Conservation (phyloP, 1,139 yeast species). For the Kodamaea sp. region DNA sequence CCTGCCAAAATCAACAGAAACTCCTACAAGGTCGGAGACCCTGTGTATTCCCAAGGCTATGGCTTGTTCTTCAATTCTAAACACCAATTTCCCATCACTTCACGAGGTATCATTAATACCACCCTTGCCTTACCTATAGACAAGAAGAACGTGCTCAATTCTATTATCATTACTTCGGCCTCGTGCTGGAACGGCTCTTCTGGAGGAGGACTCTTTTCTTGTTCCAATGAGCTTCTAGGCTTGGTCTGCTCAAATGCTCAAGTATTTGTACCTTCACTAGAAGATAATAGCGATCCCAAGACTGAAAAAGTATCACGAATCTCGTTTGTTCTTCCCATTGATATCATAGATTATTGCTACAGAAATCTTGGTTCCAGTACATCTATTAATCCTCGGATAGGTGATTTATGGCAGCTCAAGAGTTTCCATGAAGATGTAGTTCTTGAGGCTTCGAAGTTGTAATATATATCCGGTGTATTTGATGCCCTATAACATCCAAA, state of each 20-base stretch:
- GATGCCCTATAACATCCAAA: too few relatives aligned
- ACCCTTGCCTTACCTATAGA: constrained; percentile 17
- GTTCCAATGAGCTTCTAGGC: constrained; percentile 45
- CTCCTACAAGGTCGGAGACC: constrained; percentile 28
- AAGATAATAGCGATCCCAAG: constrained; percentile 2
- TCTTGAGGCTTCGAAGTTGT: constrained; percentile 14
- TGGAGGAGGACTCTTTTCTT: constrained; percentile 59
- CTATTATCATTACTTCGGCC: constrained; percentile 55
- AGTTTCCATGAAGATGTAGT: constrained; percentile 15
- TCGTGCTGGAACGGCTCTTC: constrained; percentile 80
- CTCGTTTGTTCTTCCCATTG: constrained; percentile 16
- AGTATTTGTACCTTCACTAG: constrained; percentile 23
- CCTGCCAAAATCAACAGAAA: neutral
- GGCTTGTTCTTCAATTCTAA: constrained; percentile 48
- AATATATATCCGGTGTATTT: too few relatives aligned
- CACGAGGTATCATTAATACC: constrained; percentile 47
- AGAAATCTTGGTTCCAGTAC: constrained; percentile 1
- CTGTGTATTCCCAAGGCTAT: constrained; percentile 53
- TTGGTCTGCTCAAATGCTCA: constrained; percentile 66
- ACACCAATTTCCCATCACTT: constrained; percentile 39
- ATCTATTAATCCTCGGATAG: constrained; percentile 9
- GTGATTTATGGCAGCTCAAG: constrained; percentile 17
- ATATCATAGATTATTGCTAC: constrained; percentile 16
- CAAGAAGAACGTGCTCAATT: constrained; percentile 9
- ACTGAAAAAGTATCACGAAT: constrained; percentile 16